Conservation (phyloP, 1,284 basidiomycete species). For the Apiotrichum domesticum region DNA sequence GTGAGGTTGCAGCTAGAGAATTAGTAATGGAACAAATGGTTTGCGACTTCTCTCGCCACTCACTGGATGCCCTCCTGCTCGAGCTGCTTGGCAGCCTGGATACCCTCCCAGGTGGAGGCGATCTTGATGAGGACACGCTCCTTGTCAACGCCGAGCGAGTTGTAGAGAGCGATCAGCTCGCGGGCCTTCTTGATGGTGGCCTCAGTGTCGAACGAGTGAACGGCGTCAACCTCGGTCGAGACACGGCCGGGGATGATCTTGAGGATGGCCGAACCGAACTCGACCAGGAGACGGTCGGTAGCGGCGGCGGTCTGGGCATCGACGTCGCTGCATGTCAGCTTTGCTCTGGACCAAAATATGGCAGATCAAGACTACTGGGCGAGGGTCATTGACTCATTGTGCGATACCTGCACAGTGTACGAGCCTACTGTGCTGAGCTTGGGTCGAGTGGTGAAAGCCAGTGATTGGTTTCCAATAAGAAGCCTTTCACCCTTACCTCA, state of each 20-base stretch:
- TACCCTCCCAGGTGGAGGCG: slow-evolving; percentile 98
- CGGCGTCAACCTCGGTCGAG: slow-evolving; percentile 97
- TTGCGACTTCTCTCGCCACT: slow-evolving; percentile 5
- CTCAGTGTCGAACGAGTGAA: slow-evolving; percentile 77
- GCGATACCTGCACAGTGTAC: no score
- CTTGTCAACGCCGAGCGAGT: slow-evolving; percentile 80
- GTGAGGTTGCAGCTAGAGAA: slow-evolving; percentile 82
- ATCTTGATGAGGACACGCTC: slow-evolving; percentile 98
- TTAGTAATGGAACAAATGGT: background rate
- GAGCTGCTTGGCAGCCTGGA: slow-evolving; percentile 94
- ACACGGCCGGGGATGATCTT: slow-evolving; percentile 95
- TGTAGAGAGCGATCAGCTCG: slow-evolving; percentile 90
- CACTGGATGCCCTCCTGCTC: slow-evolving; percentile 84
- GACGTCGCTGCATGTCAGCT: slow-evolving; percentile 48
- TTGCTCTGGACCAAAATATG: no score
- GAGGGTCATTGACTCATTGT: no score
- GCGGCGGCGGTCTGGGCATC: slow-evolving; percentile 70
- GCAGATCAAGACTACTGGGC: no score
- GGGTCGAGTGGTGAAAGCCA: no score
- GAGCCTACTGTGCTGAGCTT: no score
- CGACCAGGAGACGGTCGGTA: slow-evolving; percentile 85
- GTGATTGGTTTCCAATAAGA: no score
- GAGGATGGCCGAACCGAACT: slow-evolving; percentile 94
- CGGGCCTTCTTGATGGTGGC: slow-evolving; percentile 59
- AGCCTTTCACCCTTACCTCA: no score